phyloP scores from a whole-genome alignment of 805 yeast genomes.

The Candida parachauliodes region DNA sequence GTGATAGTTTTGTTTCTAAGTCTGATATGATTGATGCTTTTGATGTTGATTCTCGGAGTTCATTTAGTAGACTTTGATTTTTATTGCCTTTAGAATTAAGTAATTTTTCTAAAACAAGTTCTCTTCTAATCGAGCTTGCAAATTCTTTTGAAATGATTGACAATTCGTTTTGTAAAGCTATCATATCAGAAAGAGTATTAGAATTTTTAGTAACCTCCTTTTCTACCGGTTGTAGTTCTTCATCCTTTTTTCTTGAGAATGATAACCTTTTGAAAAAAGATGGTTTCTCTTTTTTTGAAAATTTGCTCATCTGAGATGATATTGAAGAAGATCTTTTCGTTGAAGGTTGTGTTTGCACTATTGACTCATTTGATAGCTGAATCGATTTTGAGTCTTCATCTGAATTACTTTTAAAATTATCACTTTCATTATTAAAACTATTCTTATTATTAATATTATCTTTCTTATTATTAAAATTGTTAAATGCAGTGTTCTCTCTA shows the following conservation, averaged over 20 bases:
- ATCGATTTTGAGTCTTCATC: not conserved
- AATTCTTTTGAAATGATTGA: conserved; percentile 68
- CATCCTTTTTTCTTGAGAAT: conserved; percentile 4
- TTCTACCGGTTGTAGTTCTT: not conserved
- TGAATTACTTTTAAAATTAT: conserved; percentile 29
- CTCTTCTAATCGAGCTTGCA: conserved; percentile 69
- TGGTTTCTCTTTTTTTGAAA: conserved; percentile 6
- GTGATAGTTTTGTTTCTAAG: conserved; percentile 54
- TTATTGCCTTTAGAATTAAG: conserved; percentile 18
- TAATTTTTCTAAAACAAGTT: conserved; percentile 53
- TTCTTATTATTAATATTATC: too few species aligned
- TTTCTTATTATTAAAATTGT: conserved; percentile 33
- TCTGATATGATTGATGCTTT: conserved; percentile 38
- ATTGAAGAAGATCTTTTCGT: conserved; percentile 4
- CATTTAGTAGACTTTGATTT: not conserved
- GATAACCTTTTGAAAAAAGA: conserved; percentile 8
- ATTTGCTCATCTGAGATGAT: conserved; percentile 6
- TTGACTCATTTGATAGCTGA: not conserved
- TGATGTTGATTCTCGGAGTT: conserved; percentile 8
- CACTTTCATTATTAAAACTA: too few species aligned
- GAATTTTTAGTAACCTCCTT: not conserved
- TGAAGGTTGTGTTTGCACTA: not conserved
- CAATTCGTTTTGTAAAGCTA: conserved; percentile 19
- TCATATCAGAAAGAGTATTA: not conserved
- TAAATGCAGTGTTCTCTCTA: conserved; percentile 31